A percentile compares a stretch with the other conserved stretches of the same genome.
Conservation (phyloP, 495 filamentous ascomycete species). For the Pyrenula aspistea region DNA sequence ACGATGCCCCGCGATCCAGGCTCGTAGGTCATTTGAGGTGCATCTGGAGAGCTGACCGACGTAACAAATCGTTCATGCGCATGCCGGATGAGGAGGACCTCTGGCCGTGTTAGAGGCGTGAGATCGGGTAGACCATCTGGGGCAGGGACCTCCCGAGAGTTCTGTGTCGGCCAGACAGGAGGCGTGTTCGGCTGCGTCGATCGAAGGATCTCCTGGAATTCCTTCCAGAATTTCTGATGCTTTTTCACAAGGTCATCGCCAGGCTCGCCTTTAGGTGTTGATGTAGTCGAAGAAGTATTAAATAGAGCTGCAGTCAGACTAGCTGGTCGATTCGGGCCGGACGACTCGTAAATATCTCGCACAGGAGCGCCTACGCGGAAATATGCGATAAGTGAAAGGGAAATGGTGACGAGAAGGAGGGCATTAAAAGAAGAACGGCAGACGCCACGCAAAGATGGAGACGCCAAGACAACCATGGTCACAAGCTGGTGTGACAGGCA, state of each 20-base stretch:
- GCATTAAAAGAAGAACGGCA: background rate
- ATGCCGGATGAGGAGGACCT: background rate
- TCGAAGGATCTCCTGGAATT: background rate
- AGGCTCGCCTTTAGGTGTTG: background rate
- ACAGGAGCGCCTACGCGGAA: background rate
- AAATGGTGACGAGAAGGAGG: background rate
- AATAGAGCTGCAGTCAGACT: background rate
- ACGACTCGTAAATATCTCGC: background rate
- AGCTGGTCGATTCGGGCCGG: background rate
- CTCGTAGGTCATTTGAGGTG: slow-evolving; percentile 23
- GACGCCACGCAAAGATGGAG: background rate
- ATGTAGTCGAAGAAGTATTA: background rate
- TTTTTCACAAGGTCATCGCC: background rate
- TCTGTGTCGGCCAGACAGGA: background rate
- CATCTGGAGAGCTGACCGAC: background rate
- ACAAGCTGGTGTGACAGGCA: background rate
- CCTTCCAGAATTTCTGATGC: background rate
- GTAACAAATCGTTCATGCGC: background rate
- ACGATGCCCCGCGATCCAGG: slow-evolving; percentile 31
- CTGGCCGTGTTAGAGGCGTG: background rate
- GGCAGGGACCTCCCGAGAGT: background rate
- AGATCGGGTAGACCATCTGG: background rate
- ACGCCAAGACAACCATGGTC: background rate
- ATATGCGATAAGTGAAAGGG: background rate
- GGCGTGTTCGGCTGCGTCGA: background rate